Conservation (phyloP, 2,329 filamentous ascomycete genomes). For the Phyllosticta capitalensis region DNA sequence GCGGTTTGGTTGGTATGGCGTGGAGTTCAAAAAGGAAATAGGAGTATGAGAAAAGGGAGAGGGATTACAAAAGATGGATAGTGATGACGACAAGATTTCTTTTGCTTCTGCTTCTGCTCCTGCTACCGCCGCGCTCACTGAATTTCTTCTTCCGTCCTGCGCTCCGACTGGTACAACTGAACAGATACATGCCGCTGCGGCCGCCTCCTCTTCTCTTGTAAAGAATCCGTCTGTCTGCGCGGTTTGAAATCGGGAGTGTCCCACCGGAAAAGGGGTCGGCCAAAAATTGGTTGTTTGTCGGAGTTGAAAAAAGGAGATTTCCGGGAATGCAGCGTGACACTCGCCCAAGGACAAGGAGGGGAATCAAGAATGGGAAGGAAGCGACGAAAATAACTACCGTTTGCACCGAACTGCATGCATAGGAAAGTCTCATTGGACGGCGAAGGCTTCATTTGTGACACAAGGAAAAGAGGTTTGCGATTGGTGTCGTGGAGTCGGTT, state of each 20-base stretch:
- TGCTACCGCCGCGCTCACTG: background rate
- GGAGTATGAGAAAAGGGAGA: background rate
- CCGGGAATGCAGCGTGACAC: background rate
- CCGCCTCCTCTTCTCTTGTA: background rate
- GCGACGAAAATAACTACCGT: conserved; percentile 5
- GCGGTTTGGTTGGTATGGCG: background rate
- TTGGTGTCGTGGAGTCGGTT: background rate
- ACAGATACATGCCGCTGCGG: background rate
- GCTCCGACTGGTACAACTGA: background rate
- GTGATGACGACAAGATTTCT: background rate
- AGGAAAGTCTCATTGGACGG: background rate
- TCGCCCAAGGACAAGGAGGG: background rate
- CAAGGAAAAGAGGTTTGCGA: background rate
- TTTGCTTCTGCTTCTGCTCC: background rate
- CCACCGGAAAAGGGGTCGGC: background rate
- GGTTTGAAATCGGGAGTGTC: background rate
- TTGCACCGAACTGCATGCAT: conserved; percentile 10
- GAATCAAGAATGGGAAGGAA: conserved; percentile 1
- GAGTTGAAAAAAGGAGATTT: background rate
- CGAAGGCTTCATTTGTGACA: background rate
- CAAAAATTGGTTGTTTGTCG: background rate
- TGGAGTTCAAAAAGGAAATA: background rate
- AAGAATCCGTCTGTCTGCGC: background rate
- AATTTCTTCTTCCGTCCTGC: background rate
- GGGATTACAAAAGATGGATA: background rate